Conservation (phyloP, 148 eudicot genomes). For the Chenopodium album region DNA sequence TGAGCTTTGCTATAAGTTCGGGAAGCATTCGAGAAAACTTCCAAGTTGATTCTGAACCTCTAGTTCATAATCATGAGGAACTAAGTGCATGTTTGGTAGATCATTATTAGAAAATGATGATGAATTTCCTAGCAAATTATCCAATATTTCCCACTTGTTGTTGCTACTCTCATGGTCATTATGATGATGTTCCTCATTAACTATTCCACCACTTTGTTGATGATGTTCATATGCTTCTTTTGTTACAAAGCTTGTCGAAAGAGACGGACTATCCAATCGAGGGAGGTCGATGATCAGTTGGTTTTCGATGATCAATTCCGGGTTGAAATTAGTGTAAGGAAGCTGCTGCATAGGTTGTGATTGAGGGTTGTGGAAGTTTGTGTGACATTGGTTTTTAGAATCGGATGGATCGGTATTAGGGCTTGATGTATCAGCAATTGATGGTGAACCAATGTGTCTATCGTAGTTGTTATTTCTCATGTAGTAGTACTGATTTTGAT, state of each 20-base stretch:
- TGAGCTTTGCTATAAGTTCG: constrained; percentile 39
- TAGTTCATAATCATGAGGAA: constrained; percentile 33
- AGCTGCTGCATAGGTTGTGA: constrained; percentile 1
- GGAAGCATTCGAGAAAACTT: constrained; percentile 46
- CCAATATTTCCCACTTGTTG: constrained; percentile 47
- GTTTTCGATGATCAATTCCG: constrained; percentile 22
- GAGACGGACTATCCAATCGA: constrained; percentile 53
- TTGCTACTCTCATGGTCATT: constrained; percentile 32
- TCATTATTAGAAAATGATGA: constrained; percentile 23
- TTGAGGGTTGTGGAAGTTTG: constrained; percentile 27
- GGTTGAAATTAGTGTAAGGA: constrained; percentile 19
- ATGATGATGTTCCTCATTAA: neutral
- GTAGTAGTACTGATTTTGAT: constrained; percentile 18
- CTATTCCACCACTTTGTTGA: constrained; percentile 13
- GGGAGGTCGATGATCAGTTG: constrained; percentile 44
- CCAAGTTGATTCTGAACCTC: constrained; percentile 37
- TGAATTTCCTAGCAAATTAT: constrained; percentile 34
- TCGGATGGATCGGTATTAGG: constrained; percentile 14
- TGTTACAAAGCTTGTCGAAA: constrained; percentile 44
- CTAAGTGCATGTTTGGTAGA: constrained; percentile 20
- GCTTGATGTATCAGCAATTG: constrained; percentile 28
- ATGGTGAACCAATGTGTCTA: constrained; percentile 16
- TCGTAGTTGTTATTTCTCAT: constrained; percentile 19
- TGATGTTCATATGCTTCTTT: constrained; percentile 23
- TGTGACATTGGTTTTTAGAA: constrained; percentile 16